These are phyloP conservation scores for Claviceps purpurea DNA, from an alignment of 2,329 filamentous ascomycete genomes.

Conservation along the genomic window DNA sequence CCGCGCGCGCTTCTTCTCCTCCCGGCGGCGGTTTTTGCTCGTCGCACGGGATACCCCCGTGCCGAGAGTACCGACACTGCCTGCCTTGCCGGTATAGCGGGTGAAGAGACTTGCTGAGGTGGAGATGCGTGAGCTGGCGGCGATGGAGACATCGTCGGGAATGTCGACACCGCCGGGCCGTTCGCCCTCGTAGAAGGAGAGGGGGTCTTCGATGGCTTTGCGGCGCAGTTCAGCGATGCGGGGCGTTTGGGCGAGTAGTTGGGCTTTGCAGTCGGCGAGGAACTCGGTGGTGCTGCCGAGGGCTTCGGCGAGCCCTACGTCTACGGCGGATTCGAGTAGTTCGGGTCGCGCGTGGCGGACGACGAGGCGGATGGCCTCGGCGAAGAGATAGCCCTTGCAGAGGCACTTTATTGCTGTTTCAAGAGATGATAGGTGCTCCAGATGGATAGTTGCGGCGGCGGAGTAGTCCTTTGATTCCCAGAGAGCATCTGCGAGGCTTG, in stretches of 20 bases:
- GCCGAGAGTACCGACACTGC: conserved; percentile 51
- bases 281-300: conserved; percentile 78
- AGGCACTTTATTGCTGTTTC: conserved; percentile 59
- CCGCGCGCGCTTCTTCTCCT: conserved; percentile 87
- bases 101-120: conserved; percentile 88
- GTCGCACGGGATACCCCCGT: conserved; percentile 67
- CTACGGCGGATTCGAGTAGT: conserved; percentile 56
- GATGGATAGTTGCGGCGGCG: conserved; percentile 64
- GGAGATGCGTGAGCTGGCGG: conserved; percentile 64
- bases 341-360: conserved; percentile 44
- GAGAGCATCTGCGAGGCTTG: conserved; percentile 61
- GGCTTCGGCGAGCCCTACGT: conserved; percentile 66
- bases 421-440: conserved; percentile 67
- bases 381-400: conserved; percentile 78
- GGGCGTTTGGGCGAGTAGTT: conserved; percentile 73
- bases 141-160: conserved; percentile 85
- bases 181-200: conserved; percentile 80
- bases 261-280: conserved; percentile 80
- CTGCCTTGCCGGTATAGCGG: conserved; percentile 64
- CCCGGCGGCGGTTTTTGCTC: conserved; percentile 73
- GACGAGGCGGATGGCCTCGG: conserved; percentile 73
- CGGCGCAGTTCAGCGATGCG: conserved; percentile 69
- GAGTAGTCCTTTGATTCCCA: conserved; percentile 75
- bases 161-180: conserved; percentile 51
- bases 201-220: conserved; percentile 71